Evolutionary conservation across 208 protist species (phyloP).

Genomic region (Crithidia acanthocephali): DNA sequence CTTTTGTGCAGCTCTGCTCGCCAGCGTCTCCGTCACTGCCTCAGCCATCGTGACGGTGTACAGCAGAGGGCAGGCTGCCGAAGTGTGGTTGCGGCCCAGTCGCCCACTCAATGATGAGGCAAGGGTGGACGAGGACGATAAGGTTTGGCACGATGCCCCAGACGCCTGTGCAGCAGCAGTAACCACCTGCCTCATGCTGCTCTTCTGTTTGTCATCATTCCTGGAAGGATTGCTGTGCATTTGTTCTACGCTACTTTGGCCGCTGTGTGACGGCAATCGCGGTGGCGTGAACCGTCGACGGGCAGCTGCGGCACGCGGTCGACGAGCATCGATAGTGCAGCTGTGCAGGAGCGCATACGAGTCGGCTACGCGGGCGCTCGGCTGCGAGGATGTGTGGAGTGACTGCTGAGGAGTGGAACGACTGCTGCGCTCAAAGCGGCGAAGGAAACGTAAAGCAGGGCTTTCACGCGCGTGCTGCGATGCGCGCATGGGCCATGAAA

Average conservation of each 20-base stretch:
- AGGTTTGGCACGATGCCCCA: neutral
- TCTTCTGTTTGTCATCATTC: neutral
- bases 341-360: neutral
- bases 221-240: no score
- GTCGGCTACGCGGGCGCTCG: neutral
- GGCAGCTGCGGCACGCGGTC: neutral
- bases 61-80: slow-evolving; percentile 20
- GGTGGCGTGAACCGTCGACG: neutral
- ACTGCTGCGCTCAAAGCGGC: neutral
- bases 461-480: no score
- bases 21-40: neutral
- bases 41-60: slow-evolving; percentile 5
- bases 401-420: neutral
- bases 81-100: slow-evolving; percentile 22
- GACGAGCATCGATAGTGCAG: neutral
- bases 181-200: neutral
- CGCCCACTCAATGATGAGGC: neutral
- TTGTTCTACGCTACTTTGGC: neutral
- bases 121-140: neutral
- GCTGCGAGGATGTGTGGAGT: neutral
- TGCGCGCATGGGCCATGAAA: neutral
- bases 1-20: neutral
- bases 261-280: neutral
- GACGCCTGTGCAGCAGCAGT: no score
- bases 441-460: neutral